These are phyloP conservation scores for Colletotrichum simmondsii DNA, from an alignment of 2,329 filamentous ascomycete species.

Conservation along the genomic window DNA sequence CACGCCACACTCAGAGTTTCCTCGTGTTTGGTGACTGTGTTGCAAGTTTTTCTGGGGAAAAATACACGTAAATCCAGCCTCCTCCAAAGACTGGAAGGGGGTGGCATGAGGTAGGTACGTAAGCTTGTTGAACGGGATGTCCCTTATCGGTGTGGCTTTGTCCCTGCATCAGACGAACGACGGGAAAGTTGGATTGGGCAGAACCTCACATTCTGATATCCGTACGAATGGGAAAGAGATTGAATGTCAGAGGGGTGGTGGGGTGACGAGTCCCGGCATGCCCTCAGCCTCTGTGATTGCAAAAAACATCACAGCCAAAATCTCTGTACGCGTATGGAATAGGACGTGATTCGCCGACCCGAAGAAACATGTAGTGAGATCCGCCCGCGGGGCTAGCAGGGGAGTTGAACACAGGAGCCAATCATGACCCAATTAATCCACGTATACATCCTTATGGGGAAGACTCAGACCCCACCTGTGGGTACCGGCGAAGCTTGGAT, in stretches of 20 bases:
- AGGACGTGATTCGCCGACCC: constrained; percentile 9
- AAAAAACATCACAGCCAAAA: neutral
- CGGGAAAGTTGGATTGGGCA: neutral
- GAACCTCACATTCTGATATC: neutral
- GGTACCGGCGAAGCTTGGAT: neutral
- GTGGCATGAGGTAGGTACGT: neutral
- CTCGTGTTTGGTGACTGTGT: neutral
- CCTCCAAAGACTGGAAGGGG: too few species aligned
- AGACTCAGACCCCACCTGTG: neutral
- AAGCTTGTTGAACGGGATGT: neutral
- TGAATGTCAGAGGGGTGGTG: too few species aligned
- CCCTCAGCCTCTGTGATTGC: neutral
- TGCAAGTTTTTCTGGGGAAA: neutral
- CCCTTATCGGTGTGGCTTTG: neutral
- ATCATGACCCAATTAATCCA: neutral
- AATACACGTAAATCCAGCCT: neutral
- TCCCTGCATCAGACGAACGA: neutral
- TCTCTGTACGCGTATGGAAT: constrained; percentile 10
- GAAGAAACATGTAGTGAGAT: too few species aligned
- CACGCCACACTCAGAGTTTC: too few species aligned
- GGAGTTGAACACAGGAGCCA: neutral
- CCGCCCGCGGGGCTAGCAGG: neutral
- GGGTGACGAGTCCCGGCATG: neutral
- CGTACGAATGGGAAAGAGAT: neutral
- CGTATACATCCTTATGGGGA: constrained; percentile 21